Conservation (phyloP, 371 early-diverging fungal species). For the Mortierella sp. region DNA sequence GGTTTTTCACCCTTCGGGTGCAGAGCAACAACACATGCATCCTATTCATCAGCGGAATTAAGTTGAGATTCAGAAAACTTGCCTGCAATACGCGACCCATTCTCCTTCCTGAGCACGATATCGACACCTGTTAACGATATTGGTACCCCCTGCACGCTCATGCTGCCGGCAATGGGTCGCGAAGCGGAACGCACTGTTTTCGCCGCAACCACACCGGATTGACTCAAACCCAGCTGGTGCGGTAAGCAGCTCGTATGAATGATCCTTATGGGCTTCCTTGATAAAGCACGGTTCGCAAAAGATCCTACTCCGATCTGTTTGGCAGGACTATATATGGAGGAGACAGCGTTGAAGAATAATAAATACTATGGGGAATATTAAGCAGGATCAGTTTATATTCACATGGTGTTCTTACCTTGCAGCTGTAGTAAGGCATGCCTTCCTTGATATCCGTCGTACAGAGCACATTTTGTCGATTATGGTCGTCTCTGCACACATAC, state of each 20-base stretch:
- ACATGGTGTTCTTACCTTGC: constrained; percentile 23
- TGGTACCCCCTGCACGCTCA: constrained; percentile 41
- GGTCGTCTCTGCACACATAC: constrained; percentile 28
- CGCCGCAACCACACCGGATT: constrained; percentile 37
- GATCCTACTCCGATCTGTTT: constrained; percentile 17
- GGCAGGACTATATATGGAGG: constrained; percentile 31
- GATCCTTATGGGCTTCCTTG: constrained; percentile 39
- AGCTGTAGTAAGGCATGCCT: constrained; percentile 39
- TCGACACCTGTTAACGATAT: constrained; percentile 32
- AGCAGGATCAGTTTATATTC: background rate
- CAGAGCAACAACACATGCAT: too few relatives aligned
- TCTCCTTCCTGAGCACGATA: constrained; percentile 40
- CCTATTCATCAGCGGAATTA: background rate
- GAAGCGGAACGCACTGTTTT: constrained; percentile 46
- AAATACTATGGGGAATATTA: background rate
- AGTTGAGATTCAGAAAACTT: background rate
- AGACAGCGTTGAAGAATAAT: background rate
- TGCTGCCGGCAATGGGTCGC: constrained; percentile 44
- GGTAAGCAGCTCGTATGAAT: constrained; percentile 15
- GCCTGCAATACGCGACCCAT: constrained; percentile 42
- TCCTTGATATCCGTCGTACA: constrained; percentile 39
- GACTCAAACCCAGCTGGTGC: constrained; percentile 1
- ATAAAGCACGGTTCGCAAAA: constrained; percentile 48
- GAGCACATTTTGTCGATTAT: constrained; percentile 39
- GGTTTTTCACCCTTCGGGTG: too few relatives aligned